phyloP scores from a whole-genome alignment of 441 rosid genomes.

The Pelargonium cotyledonis region DNA sequence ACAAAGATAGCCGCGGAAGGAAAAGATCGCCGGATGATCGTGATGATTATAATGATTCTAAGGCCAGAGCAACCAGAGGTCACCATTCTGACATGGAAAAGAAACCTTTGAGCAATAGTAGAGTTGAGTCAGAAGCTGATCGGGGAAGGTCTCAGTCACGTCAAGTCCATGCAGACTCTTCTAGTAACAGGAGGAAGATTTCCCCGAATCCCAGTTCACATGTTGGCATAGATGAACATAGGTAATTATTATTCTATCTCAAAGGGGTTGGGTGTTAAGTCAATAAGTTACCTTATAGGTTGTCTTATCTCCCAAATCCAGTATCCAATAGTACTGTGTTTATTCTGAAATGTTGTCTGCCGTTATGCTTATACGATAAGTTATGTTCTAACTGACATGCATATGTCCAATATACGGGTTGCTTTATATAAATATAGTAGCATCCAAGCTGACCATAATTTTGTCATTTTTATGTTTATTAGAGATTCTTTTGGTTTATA shows the following conservation, averaged over 20 bases:
- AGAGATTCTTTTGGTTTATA: neutral
- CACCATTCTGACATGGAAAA: slow-evolving; percentile 40
- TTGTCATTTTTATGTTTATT: slow-evolving; percentile 3
- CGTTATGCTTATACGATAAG: neutral
- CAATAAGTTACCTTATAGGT: neutral
- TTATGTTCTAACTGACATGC: neutral
- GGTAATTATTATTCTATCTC: slow-evolving; percentile 33
- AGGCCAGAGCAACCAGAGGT: slow-evolving; percentile 37
- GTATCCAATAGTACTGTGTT: neutral
- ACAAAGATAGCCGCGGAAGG: slow-evolving; percentile 59
- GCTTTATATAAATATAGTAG: neutral
- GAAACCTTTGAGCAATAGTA: slow-evolving; percentile 39
- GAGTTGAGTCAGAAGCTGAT: slow-evolving; percentile 56
- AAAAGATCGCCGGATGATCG: slow-evolving; percentile 71
- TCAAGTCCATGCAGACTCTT: slow-evolving; percentile 39
- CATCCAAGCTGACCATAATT: neutral
- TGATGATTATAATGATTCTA: slow-evolving; percentile 48
- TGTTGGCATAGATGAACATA: slow-evolving; percentile 61
- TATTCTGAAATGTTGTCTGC: neutral
- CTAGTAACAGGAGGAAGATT: slow-evolving; percentile 35
- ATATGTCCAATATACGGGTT: neutral
- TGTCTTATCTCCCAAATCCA: neutral
- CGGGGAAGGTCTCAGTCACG: slow-evolving; percentile 62
- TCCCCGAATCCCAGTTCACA: slow-evolving; percentile 58
- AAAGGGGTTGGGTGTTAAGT: neutral